phyloP scores from a whole-genome alignment of 306 rosid genomes.

The Glycine tomentella region DNA sequence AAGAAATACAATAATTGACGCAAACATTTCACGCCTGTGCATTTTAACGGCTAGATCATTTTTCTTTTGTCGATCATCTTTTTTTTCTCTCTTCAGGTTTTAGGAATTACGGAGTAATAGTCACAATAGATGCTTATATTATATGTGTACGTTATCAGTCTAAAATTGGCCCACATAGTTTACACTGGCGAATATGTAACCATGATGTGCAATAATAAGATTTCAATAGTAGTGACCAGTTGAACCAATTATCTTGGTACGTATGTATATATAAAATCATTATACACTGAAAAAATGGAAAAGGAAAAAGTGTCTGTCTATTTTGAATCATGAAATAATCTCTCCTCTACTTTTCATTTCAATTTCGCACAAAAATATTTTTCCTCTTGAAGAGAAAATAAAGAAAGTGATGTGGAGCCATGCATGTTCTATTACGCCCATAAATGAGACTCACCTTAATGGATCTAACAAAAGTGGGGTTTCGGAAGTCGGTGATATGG shows the following conservation, averaged over 20 bases:
- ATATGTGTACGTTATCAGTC: neutral
- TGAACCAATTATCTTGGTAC: neutral
- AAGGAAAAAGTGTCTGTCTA: neutral
- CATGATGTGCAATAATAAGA: neutral
- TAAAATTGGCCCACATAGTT: neutral
- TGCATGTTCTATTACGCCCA: conserved; percentile 40
- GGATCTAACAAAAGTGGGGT: conserved; percentile 12
- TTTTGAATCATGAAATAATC: too few species aligned
- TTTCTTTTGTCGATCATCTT: neutral
- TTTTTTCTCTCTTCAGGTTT: neutral
- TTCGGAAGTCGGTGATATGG: conserved; percentile 9
- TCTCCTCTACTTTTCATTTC: too few species aligned
- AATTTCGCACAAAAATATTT: too few species aligned
- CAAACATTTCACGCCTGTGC: conserved; percentile 40
- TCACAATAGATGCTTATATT: neutral
- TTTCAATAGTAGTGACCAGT: neutral
- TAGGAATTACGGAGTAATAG: neutral
- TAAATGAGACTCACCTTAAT: conserved; percentile 8
- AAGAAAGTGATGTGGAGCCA: conserved; percentile 25
- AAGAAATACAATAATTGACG: conserved; percentile 24
- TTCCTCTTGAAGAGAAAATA: neutral
- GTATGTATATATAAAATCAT: conserved; percentile 8
- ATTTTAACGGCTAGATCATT: conserved; percentile 4
- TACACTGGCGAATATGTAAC: conserved; percentile 11
- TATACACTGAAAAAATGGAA: neutral